A percentile compares a stretch with the other conserved stretches of the same genome.
Evolutionary conservation across 495 filamentous ascomycete genomes (phyloP).

Genomic region (Neurospora discreta): DNA sequence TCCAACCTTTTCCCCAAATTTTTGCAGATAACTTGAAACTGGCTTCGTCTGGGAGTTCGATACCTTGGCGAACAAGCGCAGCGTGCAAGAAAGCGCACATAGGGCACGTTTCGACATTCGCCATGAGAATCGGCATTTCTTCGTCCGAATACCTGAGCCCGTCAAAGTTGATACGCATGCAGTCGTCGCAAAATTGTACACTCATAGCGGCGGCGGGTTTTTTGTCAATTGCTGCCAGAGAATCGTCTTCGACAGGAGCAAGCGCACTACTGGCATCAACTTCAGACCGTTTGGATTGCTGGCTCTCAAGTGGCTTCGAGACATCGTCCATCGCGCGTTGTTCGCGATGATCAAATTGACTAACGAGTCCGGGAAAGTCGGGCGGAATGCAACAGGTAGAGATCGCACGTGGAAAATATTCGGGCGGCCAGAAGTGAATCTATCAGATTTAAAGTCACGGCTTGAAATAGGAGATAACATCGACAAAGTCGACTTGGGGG

Average conservation of each 20-base stretch:
- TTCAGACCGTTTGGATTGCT: neutral
- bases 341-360: neutral
- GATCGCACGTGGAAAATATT: neutral
- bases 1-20: too few relatives aligned
- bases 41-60: neutral
- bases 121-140: neutral
- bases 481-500: neutral
- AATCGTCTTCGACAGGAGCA: neutral
- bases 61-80: neutral
- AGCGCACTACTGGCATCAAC: neutral
- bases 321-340: neutral
- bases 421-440: neutral
- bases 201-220: neutral
- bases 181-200: neutral
- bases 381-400: neutral
- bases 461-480: neutral
- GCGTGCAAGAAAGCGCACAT: neutral
- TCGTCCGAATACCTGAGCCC: rapidly evolving
- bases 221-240: neutral
- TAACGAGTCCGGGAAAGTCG: neutral
- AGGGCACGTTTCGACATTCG: neutral
- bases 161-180: neutral
- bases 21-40: neutral
- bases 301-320: neutral
- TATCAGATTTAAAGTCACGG: neutral